Evolutionary conservation across 2,329 filamentous ascomycete species (phyloP), one percentile per base, ranked within the genome.

Genomic region (Sporothrix dimorphospora): DNA sequence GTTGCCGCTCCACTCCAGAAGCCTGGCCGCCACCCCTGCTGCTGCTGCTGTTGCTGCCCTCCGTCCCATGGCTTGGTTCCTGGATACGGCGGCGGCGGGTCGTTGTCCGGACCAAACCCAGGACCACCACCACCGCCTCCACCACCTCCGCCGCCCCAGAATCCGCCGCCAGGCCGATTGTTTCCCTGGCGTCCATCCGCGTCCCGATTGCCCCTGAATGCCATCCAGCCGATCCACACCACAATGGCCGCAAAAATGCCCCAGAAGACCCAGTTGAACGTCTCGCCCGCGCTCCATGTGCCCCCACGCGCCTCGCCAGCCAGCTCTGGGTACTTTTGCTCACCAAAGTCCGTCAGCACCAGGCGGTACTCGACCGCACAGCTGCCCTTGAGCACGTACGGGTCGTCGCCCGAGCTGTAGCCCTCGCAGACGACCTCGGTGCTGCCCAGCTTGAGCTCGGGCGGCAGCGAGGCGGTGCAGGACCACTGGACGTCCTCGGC

Each of bases 401-500:
- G 89, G 80, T 98, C 96, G 63, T 95, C 89, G 0, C 91, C 82
- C 16, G 84, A 85, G 72, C 88, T 84, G 82, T 97, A 98, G 12
- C 96, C 95, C 79, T 99, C 95, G 81, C 96, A 99, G 12, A 94
- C 85, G 71, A 98, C 95, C 74, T 98, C 94, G 12, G 95, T 98
- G 74, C 88, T 87, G 72, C 93, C 94, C 38, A 98, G 88, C 81
- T 87, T 88, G 74, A 91, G 85, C 77, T 90, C 87, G 27, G 85
- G 82, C 0, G 90, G 89, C 19, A 91, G 80, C 1, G 82, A 80
- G 0, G 89, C 88, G 6, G 89, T 89, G 82, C 95, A 99, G 38
- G 92, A 93, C 95, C 95, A 99, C 82, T 97, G 91, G 49, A 98
- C 87, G 79, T 97, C 92, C 81, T 96, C 90, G 57, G 84, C 80